These are phyloP conservation scores for Hortaea werneckii DNA, from an alignment of 2,329 filamentous ascomycete species.

Conservation along the genomic window DNA sequence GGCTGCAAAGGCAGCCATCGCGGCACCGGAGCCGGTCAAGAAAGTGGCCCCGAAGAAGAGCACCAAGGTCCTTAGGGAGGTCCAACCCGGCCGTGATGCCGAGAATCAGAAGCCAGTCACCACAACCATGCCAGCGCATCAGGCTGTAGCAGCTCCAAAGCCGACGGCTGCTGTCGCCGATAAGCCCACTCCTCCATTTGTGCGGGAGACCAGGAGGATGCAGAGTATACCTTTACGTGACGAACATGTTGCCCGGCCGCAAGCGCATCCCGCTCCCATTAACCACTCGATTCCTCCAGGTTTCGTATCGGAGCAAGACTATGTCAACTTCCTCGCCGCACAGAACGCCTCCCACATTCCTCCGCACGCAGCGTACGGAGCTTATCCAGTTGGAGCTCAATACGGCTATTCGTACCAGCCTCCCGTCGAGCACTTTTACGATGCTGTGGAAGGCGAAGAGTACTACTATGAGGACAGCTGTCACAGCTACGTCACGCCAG, in stretches of 20 bases:
- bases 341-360: conserved; percentile 1
- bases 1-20: neutral
- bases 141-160: conserved; percentile 4
- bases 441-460: conserved; percentile 49
- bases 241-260: conserved; percentile 11
- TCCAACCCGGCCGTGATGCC: neutral
- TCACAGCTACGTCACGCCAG: conserved; percentile 58
- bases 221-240: conserved; percentile 21
- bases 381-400: conserved; percentile 6
- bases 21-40: conserved; percentile 10
- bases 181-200: conserved; percentile 5
- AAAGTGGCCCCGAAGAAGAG: conserved; percentile 25
- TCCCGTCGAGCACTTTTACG: neutral
- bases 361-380: neutral
- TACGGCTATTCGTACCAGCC: conserved; percentile 3
- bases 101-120: neutral
- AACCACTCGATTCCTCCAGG: conserved; percentile 2
- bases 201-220: conserved; percentile 18
- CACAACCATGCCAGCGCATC: conserved; percentile 5
- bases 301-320: conserved; percentile 7
- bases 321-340: conserved; percentile 3
- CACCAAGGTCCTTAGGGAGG: conserved; percentile 22
- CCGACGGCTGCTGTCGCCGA: conserved; percentile 1
- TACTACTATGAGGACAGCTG: conserved; percentile 54
- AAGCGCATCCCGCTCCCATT: neutral